A percentile compares a stretch with the other conserved stretches of the same genome.
phyloP scores from a whole-genome alignment of 352 stramenopile species.

The Pythium vanterpoolii region DNA sequence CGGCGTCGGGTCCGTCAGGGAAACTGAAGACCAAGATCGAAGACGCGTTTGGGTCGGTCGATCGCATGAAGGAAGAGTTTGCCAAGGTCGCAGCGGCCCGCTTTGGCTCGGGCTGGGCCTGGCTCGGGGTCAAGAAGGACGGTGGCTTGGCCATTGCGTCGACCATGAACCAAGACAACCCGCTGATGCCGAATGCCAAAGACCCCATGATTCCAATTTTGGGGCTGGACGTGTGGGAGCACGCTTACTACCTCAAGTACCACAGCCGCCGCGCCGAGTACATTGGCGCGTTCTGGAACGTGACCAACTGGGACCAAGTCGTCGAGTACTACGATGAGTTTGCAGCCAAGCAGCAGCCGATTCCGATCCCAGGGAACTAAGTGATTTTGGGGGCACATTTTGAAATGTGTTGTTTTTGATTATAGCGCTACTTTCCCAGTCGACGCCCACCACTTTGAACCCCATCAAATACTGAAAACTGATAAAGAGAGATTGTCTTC shows the following conservation, averaged over 20 bases:
- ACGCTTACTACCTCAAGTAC: constrained; percentile 88
- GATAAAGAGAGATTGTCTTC: no score
- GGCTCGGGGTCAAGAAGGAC: constrained; percentile 41
- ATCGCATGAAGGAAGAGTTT: constrained; percentile 67
- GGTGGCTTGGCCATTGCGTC: constrained; percentile 83
- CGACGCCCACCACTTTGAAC: no score
- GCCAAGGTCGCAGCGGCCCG: constrained; percentile 38
- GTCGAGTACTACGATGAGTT: constrained; percentile 61
- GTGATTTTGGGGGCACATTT: no score
- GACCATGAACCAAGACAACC: constrained; percentile 88
- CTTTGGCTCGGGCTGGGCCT: constrained; percentile 68
- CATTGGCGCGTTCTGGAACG: constrained; percentile 48
- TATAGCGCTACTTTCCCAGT: no score
- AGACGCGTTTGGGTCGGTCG: constrained; percentile 62
- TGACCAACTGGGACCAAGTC: constrained; percentile 44
- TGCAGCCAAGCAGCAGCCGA: constrained; percentile 42
- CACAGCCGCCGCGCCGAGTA: constrained; percentile 76
- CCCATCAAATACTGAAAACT: no score
- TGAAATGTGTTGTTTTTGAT: no score
- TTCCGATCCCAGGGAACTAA: constrained; percentile 45
- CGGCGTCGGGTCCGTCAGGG: constrained; percentile 33
- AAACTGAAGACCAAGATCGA: constrained; percentile 45
- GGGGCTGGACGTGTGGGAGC: constrained; percentile 88
- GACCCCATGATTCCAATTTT: constrained; percentile 74
- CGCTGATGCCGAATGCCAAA: constrained; percentile 29